Evolutionary conservation across 176 grass and related monocot genomes (phyloP).

Genomic region (Metroxylon sagu): DNA sequence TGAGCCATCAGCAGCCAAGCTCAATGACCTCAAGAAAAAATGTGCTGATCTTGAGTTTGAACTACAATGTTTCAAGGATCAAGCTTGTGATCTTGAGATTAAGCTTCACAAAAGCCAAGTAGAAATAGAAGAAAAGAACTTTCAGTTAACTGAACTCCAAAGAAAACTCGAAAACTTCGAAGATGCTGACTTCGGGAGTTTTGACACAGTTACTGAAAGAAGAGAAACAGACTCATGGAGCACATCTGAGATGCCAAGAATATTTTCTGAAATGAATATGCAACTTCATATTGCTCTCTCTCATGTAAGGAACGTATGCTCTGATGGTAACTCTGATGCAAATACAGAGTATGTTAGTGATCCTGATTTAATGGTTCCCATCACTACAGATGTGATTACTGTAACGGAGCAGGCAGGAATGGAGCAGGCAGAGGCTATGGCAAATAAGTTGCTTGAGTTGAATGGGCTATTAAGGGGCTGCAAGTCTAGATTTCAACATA

Average conservation of each 20-base stretch:
- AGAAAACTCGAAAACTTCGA: conserved; percentile 23
- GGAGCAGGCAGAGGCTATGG: not conserved
- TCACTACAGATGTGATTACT: not conserved
- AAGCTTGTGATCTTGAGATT: conserved; percentile 40
- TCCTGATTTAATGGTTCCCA: not conserved
- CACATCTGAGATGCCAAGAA: not conserved
- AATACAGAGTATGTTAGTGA: not conserved
- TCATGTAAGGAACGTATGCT: not conserved
- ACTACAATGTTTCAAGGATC: conserved; percentile 42
- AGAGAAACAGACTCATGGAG: not conserved
- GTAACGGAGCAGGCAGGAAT: not conserved
- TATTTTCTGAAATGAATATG: not conserved
- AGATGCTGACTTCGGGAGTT: conserved; percentile 16
- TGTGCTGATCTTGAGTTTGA: conserved; percentile 68
- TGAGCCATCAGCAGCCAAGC: conserved; percentile 19
- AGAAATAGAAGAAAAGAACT: conserved; percentile 36
- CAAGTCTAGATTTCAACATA: no score
- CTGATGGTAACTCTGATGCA: not conserved
- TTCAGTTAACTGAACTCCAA: conserved; percentile 47
- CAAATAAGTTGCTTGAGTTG: not conserved
- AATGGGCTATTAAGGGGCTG: not conserved
- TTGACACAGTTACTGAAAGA: not conserved
- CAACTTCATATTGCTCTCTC: not conserved
- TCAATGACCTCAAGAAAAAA: conserved; percentile 51
- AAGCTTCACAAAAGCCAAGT: conserved; percentile 42